These are phyloP conservation scores for Globisporangium cylindrosporum DNA, from an alignment of 352 stramenopile genomes.

Conservation along the genomic window DNA sequence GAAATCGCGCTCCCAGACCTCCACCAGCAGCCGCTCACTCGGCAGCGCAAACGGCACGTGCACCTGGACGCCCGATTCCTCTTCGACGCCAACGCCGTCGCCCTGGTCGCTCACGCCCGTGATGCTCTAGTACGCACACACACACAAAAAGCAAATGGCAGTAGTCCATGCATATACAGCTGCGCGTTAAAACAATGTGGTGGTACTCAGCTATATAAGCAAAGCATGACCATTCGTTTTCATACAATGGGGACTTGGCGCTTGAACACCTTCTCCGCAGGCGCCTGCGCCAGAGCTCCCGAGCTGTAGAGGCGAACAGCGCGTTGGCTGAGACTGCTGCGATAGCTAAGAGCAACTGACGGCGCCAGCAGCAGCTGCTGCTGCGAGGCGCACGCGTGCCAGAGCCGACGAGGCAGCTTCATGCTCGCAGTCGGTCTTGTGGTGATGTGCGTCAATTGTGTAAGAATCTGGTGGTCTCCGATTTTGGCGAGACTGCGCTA, in stretches of 20 bases:
- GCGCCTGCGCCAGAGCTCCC: neutral
- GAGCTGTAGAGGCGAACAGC: neutral
- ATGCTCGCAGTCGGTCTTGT: neutral
- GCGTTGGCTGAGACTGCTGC: neutral
- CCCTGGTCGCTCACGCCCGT: constrained; percentile 40
- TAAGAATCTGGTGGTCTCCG: neutral
- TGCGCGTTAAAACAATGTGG: neutral
- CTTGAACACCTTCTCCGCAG: constrained; percentile 11
- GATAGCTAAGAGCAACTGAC: neutral
- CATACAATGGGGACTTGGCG: constrained; percentile 18
- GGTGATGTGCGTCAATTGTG: too few species aligned
- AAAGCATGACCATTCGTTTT: neutral
- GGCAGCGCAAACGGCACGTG: constrained; percentile 53
- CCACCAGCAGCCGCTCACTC: constrained; percentile 39
- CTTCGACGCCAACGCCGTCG: constrained; percentile 37
- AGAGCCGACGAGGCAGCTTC: neutral
- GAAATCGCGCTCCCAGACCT: constrained; percentile 57
- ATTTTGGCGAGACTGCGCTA: too few species aligned
- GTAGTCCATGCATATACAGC: neutral
- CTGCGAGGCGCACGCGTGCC: neutral
- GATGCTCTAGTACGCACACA: constrained; percentile 27
- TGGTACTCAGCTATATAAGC: neutral
- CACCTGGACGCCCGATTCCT: constrained; percentile 26
- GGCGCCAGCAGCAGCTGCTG: neutral
- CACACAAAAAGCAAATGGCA: neutral